Conservation (phyloP, 257 asterid species). For the Marsdenia floribunda region DNA sequence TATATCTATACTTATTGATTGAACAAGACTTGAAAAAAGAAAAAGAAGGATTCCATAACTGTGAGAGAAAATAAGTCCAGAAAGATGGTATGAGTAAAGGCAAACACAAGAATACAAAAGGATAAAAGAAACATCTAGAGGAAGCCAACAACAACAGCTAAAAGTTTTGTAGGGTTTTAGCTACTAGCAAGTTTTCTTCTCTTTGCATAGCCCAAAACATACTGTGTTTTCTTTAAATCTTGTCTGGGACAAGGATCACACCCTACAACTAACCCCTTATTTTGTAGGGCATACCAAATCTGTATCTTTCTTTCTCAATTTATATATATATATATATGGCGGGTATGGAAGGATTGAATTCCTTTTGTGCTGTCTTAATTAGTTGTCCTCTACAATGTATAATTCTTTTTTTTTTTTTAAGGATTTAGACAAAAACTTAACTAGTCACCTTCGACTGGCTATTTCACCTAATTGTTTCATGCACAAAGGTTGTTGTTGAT, state of each 20-base stretch:
- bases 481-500: neutral
- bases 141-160: constrained; percentile 18
- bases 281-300: constrained; percentile 15
- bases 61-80: too few relatives aligned
- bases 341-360: constrained; percentile 8
- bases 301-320: neutral
- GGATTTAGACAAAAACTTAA: neutral
- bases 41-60: too few relatives aligned
- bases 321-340: too few relatives aligned
- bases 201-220: neutral
- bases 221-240: constrained; percentile 1
- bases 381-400: constrained; percentile 1
- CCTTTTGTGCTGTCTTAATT: constrained; percentile 11
- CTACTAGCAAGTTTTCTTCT: constrained; percentile 4
- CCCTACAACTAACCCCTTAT: constrained; percentile 16
- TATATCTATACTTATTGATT: too few relatives aligned
- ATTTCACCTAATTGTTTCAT: constrained; percentile 4
- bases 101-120: constrained; percentile 9
- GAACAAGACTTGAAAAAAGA: too few relatives aligned
- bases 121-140: constrained; percentile 7
- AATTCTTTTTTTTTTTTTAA: neutral
- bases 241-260: constrained; percentile 19
- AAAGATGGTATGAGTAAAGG: constrained; percentile 12
- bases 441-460: constrained; percentile 2
- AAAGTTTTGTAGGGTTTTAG: constrained; percentile 8